These are phyloP conservation scores for Arabidopsis suecica DNA, from an alignment of 345 rosid species.

Conservation along the genomic window DNA sequence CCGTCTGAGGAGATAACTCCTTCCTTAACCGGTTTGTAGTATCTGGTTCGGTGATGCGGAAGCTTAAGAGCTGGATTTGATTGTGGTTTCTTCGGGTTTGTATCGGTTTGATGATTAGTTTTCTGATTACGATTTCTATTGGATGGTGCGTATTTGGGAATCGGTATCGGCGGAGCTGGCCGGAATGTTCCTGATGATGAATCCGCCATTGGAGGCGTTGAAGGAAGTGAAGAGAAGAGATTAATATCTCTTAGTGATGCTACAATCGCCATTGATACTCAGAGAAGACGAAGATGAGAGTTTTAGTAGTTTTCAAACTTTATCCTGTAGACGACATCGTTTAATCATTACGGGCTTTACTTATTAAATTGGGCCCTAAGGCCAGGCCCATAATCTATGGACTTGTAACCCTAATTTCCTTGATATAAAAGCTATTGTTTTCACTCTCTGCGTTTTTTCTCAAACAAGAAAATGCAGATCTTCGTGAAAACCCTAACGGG, in stretches of 20 bases:
- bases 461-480: constrained; percentile 56
- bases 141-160: constrained; percentile 75
- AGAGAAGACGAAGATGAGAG: neutral
- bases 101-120: constrained; percentile 11
- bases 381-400: constrained; percentile 10
- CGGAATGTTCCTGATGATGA: constrained; percentile 39
- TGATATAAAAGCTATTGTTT: constrained; percentile 13
- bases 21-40: constrained; percentile 74
- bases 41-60: constrained; percentile 66
- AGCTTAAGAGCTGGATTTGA: constrained; percentile 71
- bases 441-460: neutral
- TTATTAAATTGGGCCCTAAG: neutral
- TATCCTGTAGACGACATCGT: constrained; percentile 4
- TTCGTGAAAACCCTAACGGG: constrained; percentile 82
- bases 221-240: constrained; percentile 81
- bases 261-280: constrained; percentile 57
- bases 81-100: constrained; percentile 36
- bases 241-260: constrained; percentile 64
- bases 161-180: constrained; percentile 66
- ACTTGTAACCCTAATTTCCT: constrained; percentile 22
- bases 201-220: constrained; percentile 52
- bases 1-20: constrained; percentile 72
- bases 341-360: neutral
- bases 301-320: neutral
- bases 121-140: constrained; percentile 43